phyloP scores from a whole-genome alignment of 768 basidiomycete species.

The Coprinellus aureogranulatus region DNA sequence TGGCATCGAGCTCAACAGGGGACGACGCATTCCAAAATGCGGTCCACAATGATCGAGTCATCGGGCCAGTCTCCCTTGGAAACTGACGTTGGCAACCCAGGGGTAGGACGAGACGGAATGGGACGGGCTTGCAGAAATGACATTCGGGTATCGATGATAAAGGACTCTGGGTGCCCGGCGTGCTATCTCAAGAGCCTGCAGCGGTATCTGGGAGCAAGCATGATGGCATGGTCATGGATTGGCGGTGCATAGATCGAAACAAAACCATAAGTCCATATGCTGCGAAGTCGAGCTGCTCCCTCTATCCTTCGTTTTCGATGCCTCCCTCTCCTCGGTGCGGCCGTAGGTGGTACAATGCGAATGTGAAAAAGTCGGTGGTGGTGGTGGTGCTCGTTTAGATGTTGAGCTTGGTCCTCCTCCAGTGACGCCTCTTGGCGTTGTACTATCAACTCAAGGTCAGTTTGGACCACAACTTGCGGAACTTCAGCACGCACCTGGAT shows the following conservation, averaged over 20 bases:
- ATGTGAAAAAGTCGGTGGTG: neutral
- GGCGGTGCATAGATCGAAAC: slow-evolving; percentile 2
- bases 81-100: too few species aligned
- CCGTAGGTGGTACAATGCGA: neutral
- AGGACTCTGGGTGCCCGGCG: too few species aligned
- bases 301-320: neutral
- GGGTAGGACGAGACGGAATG: too few species aligned
- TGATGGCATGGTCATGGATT: slow-evolving; percentile 1
- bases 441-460: slow-evolving; percentile 48
- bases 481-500: slow-evolving; percentile 62
- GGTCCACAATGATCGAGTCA: too few species aligned
- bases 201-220: neutral
- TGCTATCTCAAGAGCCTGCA: too few species aligned
- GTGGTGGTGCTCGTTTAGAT: slow-evolving; percentile 51
- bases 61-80: too few species aligned
- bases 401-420: slow-evolving; percentile 99
- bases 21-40: too few species aligned
- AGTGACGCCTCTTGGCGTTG: slow-evolving; percentile 96
- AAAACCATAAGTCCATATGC: slow-evolving; percentile 7
- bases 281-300: neutral
- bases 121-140: too few species aligned
- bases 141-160: too few species aligned
- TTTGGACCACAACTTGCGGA: neutral
- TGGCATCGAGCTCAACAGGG: too few species aligned
- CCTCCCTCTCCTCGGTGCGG: neutral